These are phyloP conservation scores for Monosporascus sp. DNA, from an alignment of 2,329 filamentous ascomycete genomes.

Conservation along the genomic window DNA sequence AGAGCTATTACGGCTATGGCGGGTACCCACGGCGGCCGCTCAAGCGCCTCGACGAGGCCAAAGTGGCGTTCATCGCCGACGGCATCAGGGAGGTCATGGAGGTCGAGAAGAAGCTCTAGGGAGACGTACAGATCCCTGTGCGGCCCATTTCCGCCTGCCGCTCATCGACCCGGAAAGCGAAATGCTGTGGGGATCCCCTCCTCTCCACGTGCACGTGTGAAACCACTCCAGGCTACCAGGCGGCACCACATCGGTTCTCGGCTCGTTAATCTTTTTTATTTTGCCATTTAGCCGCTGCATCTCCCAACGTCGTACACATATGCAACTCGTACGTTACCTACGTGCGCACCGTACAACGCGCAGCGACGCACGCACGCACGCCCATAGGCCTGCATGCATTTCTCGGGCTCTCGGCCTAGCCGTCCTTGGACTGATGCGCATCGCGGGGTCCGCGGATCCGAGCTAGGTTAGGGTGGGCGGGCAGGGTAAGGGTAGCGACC, in stretches of 20 bases:
- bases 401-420: too few species aligned
- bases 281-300: background rate
- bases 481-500: too few species aligned
- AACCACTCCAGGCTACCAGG: background rate
- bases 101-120: slow-evolving; percentile 50
- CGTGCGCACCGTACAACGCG: too few species aligned
- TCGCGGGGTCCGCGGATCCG: too few species aligned
- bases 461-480: too few species aligned
- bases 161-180: background rate
- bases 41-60: slow-evolving; percentile 56
- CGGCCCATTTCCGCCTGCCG: background rate
- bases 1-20: slow-evolving; percentile 77
- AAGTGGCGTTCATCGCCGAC: slow-evolving; percentile 46
- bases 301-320: background rate
- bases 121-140: background rate
- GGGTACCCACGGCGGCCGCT: slow-evolving; percentile 69
- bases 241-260: background rate
- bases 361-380: too few species aligned
- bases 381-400: too few species aligned
- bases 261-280: background rate
- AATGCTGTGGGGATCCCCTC: background rate
- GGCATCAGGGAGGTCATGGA: slow-evolving; percentile 60
- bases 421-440: too few species aligned
- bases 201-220: background rate
- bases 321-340: background rate